Evolutionary conservation across 2,329 filamentous ascomycete species (phyloP).

Genomic region (Niveomyces coronatus): DNA sequence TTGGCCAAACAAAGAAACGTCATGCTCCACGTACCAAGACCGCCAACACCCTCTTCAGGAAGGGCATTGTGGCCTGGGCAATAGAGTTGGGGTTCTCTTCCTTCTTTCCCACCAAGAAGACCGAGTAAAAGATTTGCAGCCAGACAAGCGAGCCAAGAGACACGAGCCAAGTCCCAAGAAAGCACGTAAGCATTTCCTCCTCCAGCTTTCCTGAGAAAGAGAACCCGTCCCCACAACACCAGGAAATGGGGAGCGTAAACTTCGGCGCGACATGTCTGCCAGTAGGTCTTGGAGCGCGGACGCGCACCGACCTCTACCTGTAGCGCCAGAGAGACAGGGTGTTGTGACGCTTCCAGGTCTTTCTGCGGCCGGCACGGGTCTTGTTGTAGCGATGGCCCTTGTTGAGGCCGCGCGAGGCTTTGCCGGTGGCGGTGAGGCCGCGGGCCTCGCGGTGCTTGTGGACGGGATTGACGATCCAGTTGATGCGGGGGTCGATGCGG

Average conservation of each 20-base stretch:
- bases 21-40: no score
- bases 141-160: constrained; percentile 9
- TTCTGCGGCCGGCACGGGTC: constrained; percentile 90
- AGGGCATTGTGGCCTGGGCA: no score
- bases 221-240: background rate
- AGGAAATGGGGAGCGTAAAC: background rate
- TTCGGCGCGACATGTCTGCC: constrained; percentile 8
- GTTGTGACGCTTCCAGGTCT: constrained; percentile 99
- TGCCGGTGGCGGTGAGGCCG: constrained; percentile 96
- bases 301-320: constrained; percentile 49
- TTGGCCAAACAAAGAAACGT: no score
- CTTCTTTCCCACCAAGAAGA: constrained; percentile 11
- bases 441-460: constrained; percentile 99
- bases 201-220: constrained; percentile 3
- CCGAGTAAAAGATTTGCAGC: constrained; percentile 10
- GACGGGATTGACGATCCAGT: constrained; percentile 99
- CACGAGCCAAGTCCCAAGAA: constrained; percentile 8
- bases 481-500: constrained; percentile 97
- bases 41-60: no score
- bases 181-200: constrained; percentile 8
- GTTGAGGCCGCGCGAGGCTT: constrained; percentile 99
- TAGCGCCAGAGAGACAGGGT: constrained; percentile 98
- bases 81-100: constrained; percentile 7
- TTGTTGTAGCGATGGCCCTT: constrained; percentile 99
- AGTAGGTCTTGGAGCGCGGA: constrained; percentile 1